Base-by-base conservation (phyloP, 208 protist species). In the Trypanosoma congolense region DNA sequence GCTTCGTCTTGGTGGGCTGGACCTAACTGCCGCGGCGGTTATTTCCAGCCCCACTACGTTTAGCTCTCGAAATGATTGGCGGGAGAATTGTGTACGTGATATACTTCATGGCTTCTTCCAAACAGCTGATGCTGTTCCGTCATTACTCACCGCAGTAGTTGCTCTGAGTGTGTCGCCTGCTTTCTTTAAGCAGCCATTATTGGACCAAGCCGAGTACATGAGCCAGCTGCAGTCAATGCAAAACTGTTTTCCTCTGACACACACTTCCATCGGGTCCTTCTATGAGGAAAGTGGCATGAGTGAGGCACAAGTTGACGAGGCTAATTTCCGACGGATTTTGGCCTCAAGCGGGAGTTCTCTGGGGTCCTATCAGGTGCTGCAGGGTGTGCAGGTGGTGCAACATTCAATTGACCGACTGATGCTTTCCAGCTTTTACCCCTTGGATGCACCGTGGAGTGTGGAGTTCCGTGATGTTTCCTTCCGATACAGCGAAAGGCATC, bases 401-500 rank as follows among this genome's bases (percentile, higher is more conserved):
- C 50, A 51, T 0, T 42, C 44, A 18, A 66, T 66, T 47, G 60
- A 66, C 46, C 38, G 51, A 29, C 43, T 42, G 9, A 18, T 58
- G 29, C 26, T 14, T 30, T 30, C 30, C 50, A 10, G 16, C 6
- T 3, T 28, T 16, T 43, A 33, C 26, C 25, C 49, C 2, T 33
- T 66, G 42, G 60, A 66, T 25, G 60, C 51, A 3, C 48, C 63
- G 19, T 92, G 80, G 77, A 61, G 62, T 14, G 42, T 92, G 16
- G 77, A 77, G 25, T 87, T 92, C 43, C 52, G 68, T 14, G 45
- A 77, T 40, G 84, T 92, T 8, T 81, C 29, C 47, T 88, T 88
- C 52, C 74, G 75, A 46, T 88, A 92, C 53, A 77, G 75, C 2
- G 69, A 68, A 16, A 41, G 44, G 19, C 35, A 31, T 38, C 53